Evolutionary conservation across 495 filamentous ascomycete species (phyloP), one percentile per base, ranked within the genome.

Genomic region (Darksidea phi): DNA sequence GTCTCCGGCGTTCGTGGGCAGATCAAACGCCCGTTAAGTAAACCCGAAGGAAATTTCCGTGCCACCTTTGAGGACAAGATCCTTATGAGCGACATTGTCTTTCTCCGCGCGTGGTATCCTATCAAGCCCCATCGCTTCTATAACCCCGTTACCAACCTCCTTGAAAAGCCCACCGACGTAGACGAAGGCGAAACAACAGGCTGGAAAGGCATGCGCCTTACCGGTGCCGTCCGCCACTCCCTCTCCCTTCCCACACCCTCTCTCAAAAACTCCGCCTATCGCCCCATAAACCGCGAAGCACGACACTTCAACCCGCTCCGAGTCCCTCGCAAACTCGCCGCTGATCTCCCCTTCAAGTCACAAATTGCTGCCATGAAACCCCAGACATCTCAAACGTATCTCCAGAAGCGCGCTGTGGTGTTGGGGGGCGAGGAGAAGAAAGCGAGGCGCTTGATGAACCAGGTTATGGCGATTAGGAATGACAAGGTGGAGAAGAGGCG

Each of bases 21-120:
- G 72, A 96, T 98, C 81, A 98, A 98, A 77, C 82, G 89, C 24
- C 92, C 93, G 0, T 77, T 97, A 1, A 82, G 84, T 71, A 95
- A 95, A 63, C 92, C 93, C 1, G 95, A 98, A 46, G 94, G 94
- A 13, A 86, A 90, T 76, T 96, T 93, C 81, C 84, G 94, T 68
- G 94, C 94, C 13, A 96, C 93, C 0, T 98, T 98, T 64, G 94
- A 98, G 73, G 94, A 98, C 77, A 98, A 97, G 78, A 87, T 97
- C 47, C 79, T 98, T 13, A 94, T 96, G 84, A 88, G 85, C 72
- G 94, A 98, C 68, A 93, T 98, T 64, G 88, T 96, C 45, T 97
- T 98, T 78, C 74, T 98, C 34, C 81, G 92, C 11, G 93, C 95
- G 1, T 98, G 94, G 94, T 97, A 95, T 74, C 90, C 94, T 6